Conservation (phyloP, 2,329 filamentous ascomycete genomes). For the Monosporascus sp. region DNA sequence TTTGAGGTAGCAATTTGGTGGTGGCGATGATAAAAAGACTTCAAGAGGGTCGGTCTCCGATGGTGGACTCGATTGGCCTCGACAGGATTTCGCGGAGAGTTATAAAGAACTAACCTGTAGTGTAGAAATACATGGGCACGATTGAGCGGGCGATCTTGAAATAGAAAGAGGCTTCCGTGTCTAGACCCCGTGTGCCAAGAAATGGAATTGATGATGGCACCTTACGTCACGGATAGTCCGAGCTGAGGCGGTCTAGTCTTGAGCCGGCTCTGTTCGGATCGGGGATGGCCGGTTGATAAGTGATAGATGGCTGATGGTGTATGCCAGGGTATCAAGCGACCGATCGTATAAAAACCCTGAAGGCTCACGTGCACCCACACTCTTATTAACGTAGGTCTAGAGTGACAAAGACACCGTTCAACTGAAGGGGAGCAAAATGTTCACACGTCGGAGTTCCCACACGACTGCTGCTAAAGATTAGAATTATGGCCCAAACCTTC, state of each 20-base stretch:
- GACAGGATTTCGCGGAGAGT: neutral
- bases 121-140: conserved; percentile 22
- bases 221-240: conserved; percentile 13
- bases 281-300: neutral
- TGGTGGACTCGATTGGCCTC: neutral
- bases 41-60: neutral
- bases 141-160: conserved; percentile 13
- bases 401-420: no score
- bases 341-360: neutral
- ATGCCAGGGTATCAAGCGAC: neutral
- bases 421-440: no score
- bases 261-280: neutral
- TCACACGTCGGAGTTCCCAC: no score
- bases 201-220: conserved; percentile 7
- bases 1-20: neutral
- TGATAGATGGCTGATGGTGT: neutral
- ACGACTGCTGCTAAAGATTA: no score
- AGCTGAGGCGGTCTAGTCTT: neutral
- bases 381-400: no score
- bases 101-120: conserved; percentile 20
- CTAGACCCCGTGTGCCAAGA: conserved; percentile 5
- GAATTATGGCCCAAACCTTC: no score
- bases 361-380: neutral
- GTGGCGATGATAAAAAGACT: neutral
- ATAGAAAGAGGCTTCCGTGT: conserved; percentile 7